These are phyloP conservation scores for Medakamo hakoo DNA, from an alignment of 139 green algal species.

Conservation along the genomic window DNA sequence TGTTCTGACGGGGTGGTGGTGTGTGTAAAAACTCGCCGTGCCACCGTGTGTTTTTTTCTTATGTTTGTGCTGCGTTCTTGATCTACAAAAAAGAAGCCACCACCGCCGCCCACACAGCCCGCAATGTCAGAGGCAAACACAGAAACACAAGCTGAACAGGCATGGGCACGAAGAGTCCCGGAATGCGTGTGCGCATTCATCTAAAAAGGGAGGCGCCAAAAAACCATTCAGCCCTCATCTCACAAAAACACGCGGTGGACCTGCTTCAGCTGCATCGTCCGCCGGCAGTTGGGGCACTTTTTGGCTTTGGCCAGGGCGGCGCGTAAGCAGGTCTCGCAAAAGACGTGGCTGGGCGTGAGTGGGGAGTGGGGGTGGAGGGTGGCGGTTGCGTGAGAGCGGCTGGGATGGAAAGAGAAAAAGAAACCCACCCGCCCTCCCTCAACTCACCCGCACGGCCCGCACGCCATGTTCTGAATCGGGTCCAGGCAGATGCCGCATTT, in stretches of 20 bases:
- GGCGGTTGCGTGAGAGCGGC: neutral
- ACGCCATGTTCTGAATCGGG: slow-evolving; percentile 11
- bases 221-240: too few species aligned
- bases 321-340: neutral
- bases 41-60: neutral
- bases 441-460: slow-evolving; percentile 21
- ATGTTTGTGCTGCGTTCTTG: neutral
- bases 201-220: too few species aligned
- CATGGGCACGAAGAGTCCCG: too few species aligned
- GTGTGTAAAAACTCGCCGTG: neutral
- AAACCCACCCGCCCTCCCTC: neutral
- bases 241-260: neutral
- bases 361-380: neutral
- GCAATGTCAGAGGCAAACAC: slow-evolving; percentile 3
- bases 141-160: too few species aligned
- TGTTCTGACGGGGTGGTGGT: neutral
- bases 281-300: neutral
- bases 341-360: neutral
- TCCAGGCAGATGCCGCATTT: slow-evolving; percentile 37
- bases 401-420: neutral
- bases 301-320: neutral
- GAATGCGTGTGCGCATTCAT: too few species aligned
- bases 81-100: neutral
- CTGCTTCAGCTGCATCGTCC: neutral
- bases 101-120: slow-evolving; percentile 39